Base-by-base conservation (phyloP, 1,284 basidiomycete genomes). In the Sporisorium iseilematis-ciliati region DNA sequence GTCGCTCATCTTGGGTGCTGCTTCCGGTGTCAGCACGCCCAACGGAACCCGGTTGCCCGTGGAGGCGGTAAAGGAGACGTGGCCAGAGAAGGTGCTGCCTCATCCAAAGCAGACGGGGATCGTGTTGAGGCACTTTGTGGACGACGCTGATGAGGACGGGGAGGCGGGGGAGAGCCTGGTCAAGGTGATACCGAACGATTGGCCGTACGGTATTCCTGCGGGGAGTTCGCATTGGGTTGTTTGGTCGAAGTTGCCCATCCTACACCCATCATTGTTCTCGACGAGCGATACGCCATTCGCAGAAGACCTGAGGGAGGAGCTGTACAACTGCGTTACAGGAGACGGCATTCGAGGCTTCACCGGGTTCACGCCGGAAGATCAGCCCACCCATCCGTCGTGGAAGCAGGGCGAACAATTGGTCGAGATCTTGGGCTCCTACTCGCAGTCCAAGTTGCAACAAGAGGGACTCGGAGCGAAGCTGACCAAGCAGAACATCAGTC, bases 131-230 rank as follows among this genome's bases (percentile, higher is more conserved):
- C 66, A 70, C 56, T 80, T 78, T 51, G 60, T 69, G 20, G 46
- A 49, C 6, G 75, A 75, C 50, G 51, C 63, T 0, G 62, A 65
- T 21, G 10, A 11, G 2, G 38, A 51, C 7, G 59, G 35, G 6
- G 66, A 77, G 12, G 35, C 7, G 0, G 60, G 48, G 4, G 60
- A 64, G 25, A 57, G 62, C 12, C 21, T 57, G 31, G 70, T 75
- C 23, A 78, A 76, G 35, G 35, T 43, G 7, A 74, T 82, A 12
- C 74, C 68, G 2, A 80, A 82, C 53, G 80, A 82, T 41, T 82
- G 80, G 80, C 80, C 80, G 16, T 82, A 82, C 42, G 79, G 60
- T n/a, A 65, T 82, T n/a, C 80, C 80, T 0, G 56, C 43, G 1
- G 77, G 64, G 2, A 54, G 61, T n/a, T 57, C 46, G 21, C 80